Percentiles rank a stretch among this genome's conserved stretches.
Conservation (phyloP, 306 rosid species). For the Lathyrus tuberosus region DNA sequence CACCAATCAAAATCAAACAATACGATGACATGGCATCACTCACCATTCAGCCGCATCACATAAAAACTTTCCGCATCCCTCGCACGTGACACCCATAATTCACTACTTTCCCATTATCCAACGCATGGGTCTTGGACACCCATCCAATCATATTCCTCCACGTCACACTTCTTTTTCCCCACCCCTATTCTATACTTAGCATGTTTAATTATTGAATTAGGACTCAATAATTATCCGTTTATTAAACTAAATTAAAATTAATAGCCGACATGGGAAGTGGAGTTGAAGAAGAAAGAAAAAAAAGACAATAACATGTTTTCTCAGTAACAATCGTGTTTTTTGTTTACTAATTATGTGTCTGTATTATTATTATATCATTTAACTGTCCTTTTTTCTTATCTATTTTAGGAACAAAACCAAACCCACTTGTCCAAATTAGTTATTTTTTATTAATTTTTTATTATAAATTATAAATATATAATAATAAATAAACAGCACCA, state of each 20-base stretch:
- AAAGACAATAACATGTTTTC: not conserved
- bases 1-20: not conserved
- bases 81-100: constrained; percentile 70
- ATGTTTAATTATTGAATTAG: not conserved
- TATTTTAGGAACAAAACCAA: constrained; percentile 37
- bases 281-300: constrained; percentile 12
- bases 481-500: not conserved
- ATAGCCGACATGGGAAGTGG: constrained; percentile 29
- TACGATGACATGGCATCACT: constrained; percentile 1
- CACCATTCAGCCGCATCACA: not conserved
- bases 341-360: not conserved
- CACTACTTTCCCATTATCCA: constrained; percentile 23
- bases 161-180: not conserved
- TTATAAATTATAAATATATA: not conserved
- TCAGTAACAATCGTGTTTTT: constrained; percentile 6
- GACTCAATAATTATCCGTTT: not conserved
- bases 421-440: constrained; percentile 38
- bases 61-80: not conserved
- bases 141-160: constrained; percentile 35
- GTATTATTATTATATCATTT: not conserved
- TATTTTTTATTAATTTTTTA: not conserved
- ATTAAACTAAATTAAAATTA: not conserved
- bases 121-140: constrained; percentile 44
- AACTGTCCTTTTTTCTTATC: constrained; percentile 34
- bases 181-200: not conserved